Evolutionary conservation across 257 asterid genomes (phyloP).

Genomic region (Capsicum pubescens): DNA sequence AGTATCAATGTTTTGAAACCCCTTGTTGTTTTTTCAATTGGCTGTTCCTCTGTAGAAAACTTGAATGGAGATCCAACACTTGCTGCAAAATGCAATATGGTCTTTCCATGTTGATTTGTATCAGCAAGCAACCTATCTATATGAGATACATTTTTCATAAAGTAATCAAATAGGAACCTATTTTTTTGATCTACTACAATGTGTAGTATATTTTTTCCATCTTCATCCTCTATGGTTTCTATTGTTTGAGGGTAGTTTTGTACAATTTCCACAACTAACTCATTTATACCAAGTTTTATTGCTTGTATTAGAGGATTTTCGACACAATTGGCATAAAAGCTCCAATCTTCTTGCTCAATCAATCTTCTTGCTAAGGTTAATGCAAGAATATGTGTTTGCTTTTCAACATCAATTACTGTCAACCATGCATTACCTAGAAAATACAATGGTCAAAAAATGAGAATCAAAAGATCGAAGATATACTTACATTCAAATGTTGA

Average conservation of each 20-base stretch:
- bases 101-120: conserved; percentile 22
- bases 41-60: not conserved
- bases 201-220: conserved; percentile 24
- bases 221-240: not conserved
- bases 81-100: conserved; percentile 33
- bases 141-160: not conserved
- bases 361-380: conserved; percentile 25
- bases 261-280: conserved; percentile 16
- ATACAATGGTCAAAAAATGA: not conserved
- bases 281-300: not conserved
- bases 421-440: conserved; percentile 25
- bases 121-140: conserved; percentile 20
- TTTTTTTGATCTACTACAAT: conserved; percentile 26
- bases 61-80: not conserved
- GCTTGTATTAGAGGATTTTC: conserved; percentile 22
- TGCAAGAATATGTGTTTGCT: conserved; percentile 31
- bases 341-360: conserved; percentile 25
- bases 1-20: not conserved
- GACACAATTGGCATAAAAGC: not conserved
- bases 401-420: conserved; percentile 9
- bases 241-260: conserved; percentile 2
- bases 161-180: not conserved
- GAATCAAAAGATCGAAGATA: not conserved
- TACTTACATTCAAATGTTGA: not conserved
- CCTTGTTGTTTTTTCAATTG: not conserved